These are phyloP conservation scores for Geotrichum europaeum DNA, from an alignment of 1,139 yeast genomes.

Conservation along the genomic window DNA sequence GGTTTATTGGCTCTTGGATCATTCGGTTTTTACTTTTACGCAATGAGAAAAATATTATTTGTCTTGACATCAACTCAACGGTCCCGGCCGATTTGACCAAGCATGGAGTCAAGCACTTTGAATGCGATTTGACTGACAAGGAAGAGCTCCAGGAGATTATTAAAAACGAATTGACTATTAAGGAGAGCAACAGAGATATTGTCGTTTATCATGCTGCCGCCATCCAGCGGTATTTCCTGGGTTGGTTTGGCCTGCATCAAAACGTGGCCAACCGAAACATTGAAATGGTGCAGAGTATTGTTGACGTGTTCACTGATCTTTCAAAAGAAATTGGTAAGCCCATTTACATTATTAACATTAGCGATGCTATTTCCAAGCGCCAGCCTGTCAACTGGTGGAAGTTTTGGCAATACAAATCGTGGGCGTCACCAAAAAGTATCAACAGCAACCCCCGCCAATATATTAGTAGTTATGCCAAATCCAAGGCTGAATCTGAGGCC, in stretches of 20 bases:
- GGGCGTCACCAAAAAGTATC: slow-evolving; percentile 13
- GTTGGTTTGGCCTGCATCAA: slow-evolving; percentile 14
- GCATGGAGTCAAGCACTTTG: slow-evolving; percentile 24
- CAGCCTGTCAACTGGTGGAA: slow-evolving; percentile 23
- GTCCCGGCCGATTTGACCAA: slow-evolving; percentile 27
- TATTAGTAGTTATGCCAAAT: slow-evolving; percentile 28
- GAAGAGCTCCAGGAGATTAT: slow-evolving; percentile 18
- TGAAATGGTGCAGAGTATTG: slow-evolving; percentile 17
- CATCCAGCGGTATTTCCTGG: slow-evolving; percentile 17
- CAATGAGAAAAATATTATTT: slow-evolving; percentile 23
- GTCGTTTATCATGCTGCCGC: slow-evolving; percentile 24
- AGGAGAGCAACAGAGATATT: neutral
- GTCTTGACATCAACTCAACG: slow-evolving; percentile 23
- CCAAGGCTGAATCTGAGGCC: slow-evolving; percentile 19
- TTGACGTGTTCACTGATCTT: slow-evolving; percentile 10
- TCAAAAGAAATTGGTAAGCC: neutral
- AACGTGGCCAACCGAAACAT: slow-evolving; percentile 14
- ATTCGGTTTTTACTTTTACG: slow-evolving; percentile 30
- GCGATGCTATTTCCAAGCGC: slow-evolving; percentile 25
- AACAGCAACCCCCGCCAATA: slow-evolving; percentile 8
- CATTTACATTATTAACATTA: slow-evolving; percentile 22
- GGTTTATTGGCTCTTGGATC: slow-evolving; percentile 34
- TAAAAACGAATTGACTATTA: neutral
- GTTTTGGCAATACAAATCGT: slow-evolving; percentile 18
- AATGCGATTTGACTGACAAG: slow-evolving; percentile 21